Evolutionary conservation across 371 early-diverging fungal genomes (phyloP), one percentile per base, ranked within the genome.

Genomic region (Chytridium lagenaria): DNA sequence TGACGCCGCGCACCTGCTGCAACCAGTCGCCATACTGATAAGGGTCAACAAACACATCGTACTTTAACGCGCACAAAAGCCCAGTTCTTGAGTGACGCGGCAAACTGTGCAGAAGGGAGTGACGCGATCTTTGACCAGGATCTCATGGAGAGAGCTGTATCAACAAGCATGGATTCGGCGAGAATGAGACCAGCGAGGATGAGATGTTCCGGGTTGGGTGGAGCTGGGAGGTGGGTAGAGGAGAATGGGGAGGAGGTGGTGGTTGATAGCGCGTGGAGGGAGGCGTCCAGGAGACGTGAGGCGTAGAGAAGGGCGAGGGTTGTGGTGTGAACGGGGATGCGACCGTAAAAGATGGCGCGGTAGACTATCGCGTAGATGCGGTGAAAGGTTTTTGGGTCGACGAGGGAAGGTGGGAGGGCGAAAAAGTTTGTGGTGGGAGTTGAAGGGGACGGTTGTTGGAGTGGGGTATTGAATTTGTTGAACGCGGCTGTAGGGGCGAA

Each of bases 131-230:
- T 67, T 3, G 57, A 16, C 73, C 73, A 72, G 15, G 73, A 38
- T 30, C 15, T 39, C 31, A 57, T 34, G 26, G 49, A 44, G 23
- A 72, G 67, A n/a, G 73, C 38, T 0, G 73, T 59, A 44, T 72
- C 73, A 12, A 55, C 65, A 1, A 72, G 67, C 39, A 67, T 38
- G 38, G 59, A 26, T 30, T 72, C 73, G 1, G 73, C 67, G 49
- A 72, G 68, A 23, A 72, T 67, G 1, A 72, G 59, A 26, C 73
- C 73, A 3, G 68, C 73, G 0, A 59, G 23, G n/a, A n/a, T n/a
- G n/a, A n/a, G n/a, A n/a, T n/a, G n/a, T n/a, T n/a, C n/a, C n/a
- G n/a, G n/a, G n/a, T n/a, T n/a, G n/a, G n/a, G n/a, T n/a, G n/a
- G n/a, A n/a, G n/a, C n/a, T n/a, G n/a, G n/a, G n/a, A n/a, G n/a